A percentile compares a stretch with the other conserved stretches of the same genome.
Evolutionary conservation across 805 yeast genomes (phyloP).

Genomic region (Cyberlindnera misumaiensis): DNA sequence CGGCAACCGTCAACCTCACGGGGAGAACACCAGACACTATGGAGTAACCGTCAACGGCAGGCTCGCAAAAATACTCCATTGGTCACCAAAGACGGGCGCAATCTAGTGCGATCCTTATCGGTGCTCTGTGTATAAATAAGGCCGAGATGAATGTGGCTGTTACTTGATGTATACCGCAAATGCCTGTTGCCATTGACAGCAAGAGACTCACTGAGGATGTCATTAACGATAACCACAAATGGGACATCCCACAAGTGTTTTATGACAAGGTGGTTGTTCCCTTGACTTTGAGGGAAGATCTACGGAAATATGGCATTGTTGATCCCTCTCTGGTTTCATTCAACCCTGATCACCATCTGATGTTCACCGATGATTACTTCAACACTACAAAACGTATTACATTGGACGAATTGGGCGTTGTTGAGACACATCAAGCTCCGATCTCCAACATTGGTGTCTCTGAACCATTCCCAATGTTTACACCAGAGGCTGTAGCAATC

Average conservation of each 20-base stretch:
- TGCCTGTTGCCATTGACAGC: constrained; percentile 10
- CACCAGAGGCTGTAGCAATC: constrained; percentile 50
- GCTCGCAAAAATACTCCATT: too few species aligned
- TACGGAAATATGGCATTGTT: constrained; percentile 13
- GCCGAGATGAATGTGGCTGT: too few species aligned
- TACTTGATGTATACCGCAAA: too few species aligned
- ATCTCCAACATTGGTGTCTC: constrained; percentile 50
- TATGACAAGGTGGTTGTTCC: constrained; percentile 12
- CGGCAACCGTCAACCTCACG: too few species aligned
- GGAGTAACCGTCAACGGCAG: too few species aligned
- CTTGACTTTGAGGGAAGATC: constrained; percentile 6
- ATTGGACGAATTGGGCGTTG: constrained; percentile 44
- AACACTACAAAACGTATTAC: constrained; percentile 31
- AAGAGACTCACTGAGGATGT: constrained; percentile 7
- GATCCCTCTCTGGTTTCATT: constrained; percentile 24
- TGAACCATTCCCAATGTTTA: constrained; percentile 55
- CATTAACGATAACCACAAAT: constrained; percentile 14
- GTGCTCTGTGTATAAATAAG: too few species aligned
- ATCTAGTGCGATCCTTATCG: too few species aligned
- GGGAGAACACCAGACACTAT: too few species aligned
- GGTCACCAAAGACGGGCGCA: too few species aligned
- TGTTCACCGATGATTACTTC: constrained; percentile 31
- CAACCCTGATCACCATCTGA: constrained; percentile 32
- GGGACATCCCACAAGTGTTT: constrained; percentile 11
- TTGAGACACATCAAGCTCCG: constrained; percentile 32